Evolutionary conservation across 768 basidiomycete species (phyloP).

Genomic region (Kwoniella dejecticola): DNA sequence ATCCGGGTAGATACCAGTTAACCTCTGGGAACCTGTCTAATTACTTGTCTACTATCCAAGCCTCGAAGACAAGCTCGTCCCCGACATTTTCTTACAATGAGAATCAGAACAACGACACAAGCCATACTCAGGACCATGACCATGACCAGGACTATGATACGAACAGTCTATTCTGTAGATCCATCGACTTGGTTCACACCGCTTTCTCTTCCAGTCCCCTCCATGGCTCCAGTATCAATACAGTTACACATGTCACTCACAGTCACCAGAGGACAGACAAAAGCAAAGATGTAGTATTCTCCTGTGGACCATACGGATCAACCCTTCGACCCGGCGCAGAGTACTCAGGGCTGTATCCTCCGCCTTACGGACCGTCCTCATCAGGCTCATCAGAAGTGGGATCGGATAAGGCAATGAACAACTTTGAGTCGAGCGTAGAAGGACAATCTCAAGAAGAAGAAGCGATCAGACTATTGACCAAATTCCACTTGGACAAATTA

Average conservation of each 20-base stretch:
- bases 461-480: slow-evolving; percentile 59
- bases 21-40: slow-evolving; percentile 18
- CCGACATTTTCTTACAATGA: no score
- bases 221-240: no score
- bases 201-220: no score
- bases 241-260: background rate
- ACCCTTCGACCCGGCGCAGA: slow-evolving; percentile 66
- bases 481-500: slow-evolving; percentile 69
- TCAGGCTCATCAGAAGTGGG: no score
- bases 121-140: no score
- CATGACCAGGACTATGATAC: no score
- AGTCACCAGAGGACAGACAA: no score
- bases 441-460: slow-evolving; percentile 3
- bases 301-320: slow-evolving; percentile 74
- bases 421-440: slow-evolving; percentile 15
- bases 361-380: slow-evolving; percentile 67
- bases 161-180: no score
- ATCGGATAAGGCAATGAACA: slow-evolving; percentile 13
- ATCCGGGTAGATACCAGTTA: slow-evolving; percentile 31
- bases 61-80: no score
- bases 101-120: no score
- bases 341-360: slow-evolving; percentile 73
- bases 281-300: slow-evolving; percentile 63
- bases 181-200: no score
- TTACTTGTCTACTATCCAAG: slow-evolving; percentile 10